Evolutionary conservation across 2,329 filamentous ascomycete species (phyloP).

Genomic region (Botryotinia narcissicola): DNA sequence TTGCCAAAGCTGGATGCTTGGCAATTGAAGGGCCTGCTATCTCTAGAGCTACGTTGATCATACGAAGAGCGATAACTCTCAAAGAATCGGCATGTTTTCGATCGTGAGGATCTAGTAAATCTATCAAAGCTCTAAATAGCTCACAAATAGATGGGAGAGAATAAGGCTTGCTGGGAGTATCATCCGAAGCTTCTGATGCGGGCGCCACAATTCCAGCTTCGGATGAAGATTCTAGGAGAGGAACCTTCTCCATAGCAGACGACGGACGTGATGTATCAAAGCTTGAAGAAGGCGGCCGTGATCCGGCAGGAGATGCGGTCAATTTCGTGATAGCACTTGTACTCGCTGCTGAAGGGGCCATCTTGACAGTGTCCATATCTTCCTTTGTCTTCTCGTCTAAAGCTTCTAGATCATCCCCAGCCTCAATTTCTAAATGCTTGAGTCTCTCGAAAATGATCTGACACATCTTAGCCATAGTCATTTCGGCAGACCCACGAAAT

Average conservation of each 20-base stretch:
- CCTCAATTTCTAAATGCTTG: conserved; percentile 79
- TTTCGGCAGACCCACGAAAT: conserved; percentile 85
- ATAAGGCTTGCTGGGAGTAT: conserved; percentile 73
- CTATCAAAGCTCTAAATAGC: conserved; percentile 88
- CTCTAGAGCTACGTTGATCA: conserved; percentile 95
- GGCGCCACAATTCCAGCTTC: conserved; percentile 33
- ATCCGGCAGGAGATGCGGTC: conserved; percentile 44
- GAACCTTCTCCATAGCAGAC: conserved; percentile 27
- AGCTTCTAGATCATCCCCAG: conserved; percentile 62
- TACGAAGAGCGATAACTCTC: conserved; percentile 94
- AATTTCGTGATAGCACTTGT: conserved; percentile 56
- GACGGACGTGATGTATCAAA: conserved; percentile 42
- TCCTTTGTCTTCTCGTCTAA: conserved; percentile 65
- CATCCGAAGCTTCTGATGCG: conserved; percentile 38
- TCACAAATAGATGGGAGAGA: conserved; percentile 92
- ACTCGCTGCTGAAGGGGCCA: conserved; percentile 74
- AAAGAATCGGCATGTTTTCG: conserved; percentile 90
- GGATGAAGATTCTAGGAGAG: conserved; percentile 20
- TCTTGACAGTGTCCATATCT: conserved; percentile 74
- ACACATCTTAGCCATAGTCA: conserved; percentile 98
- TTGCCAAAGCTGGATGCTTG: conserved; percentile 82
- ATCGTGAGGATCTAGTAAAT: conserved; percentile 90
- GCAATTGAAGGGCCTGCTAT: conserved; percentile 94
- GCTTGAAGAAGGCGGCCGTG: conserved; percentile 42
- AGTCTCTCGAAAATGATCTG: conserved; percentile 95